Base-by-base conservation (phyloP, 2,329 filamentous ascomycete species). In the Alternaria incomplexa region DNA sequence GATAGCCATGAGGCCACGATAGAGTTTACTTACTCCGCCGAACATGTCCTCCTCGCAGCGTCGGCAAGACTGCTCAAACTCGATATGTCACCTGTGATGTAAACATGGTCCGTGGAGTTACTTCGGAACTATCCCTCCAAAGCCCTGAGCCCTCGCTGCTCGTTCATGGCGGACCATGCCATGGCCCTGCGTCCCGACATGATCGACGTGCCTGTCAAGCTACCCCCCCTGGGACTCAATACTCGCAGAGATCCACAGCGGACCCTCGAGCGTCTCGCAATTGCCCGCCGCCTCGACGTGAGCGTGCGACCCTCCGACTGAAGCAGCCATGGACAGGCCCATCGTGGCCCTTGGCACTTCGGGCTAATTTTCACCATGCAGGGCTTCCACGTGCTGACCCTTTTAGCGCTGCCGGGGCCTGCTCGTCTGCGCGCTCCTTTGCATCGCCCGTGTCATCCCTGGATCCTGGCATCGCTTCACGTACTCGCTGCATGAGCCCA, bases 341-440 rank as follows among this genome's bases (percentile, higher is more conserved):
- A 57, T 46, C 20, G 20, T 44, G 43, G 60, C 20, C 52, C 56
- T 53, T 58, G 47, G 55, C 55, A 45, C 45, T 44, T 59, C 61
- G 64, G 64, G 32, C 52, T 60, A 64, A 62, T 62, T 62, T 56
- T 43, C 50, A 55, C 12, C 28, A 64, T 58, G 61, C 71, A 72
- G 67, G 71, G 70, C 57, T 56, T 61, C 71, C 71, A 74, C 71
- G 71, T 74, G 71, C 68, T 65, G 62, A 57, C 63, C 52, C 48
- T 40, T 55, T 67, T 69, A 58, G 66, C 62, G 57, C 32, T 17
- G 50, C 53, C 56, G 53, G 59, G 57, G 54, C 62, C 28, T 53
- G 51, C 51, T 51, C 51, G 46, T 58, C 56, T 56, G 46, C 45
- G 17, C 52, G 36, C 47, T 53, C 40, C 54, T 61, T 53, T 36